Conservation (phyloP, 164 flowering plant species). For the Annona cherimola region DNA sequence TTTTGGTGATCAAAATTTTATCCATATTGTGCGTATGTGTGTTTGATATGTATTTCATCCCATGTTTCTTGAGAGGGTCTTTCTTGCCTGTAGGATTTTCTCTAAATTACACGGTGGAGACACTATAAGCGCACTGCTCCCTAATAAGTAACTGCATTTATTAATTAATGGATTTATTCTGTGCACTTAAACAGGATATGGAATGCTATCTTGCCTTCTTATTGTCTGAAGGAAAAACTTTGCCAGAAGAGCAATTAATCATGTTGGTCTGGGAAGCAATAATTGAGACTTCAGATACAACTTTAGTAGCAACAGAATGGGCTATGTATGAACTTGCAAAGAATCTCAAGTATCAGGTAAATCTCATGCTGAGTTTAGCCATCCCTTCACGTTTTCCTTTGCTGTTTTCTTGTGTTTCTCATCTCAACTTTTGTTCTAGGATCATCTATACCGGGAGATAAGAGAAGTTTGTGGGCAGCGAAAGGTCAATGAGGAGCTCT, state of each 20-base stretch:
- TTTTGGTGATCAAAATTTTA: not conserved
- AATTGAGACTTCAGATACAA: constrained; percentile 79
- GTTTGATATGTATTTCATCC: not conserved
- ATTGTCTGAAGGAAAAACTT: constrained; percentile 49
- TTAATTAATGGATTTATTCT: not conserved
- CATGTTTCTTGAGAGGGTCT: not conserved
- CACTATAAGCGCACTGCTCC: not conserved
- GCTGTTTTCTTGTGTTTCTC: not conserved
- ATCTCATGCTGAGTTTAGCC: not conserved
- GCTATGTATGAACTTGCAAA: constrained; percentile 86
- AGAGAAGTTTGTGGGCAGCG: constrained; percentile 51
- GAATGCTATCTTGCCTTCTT: constrained; percentile 54
- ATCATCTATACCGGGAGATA: constrained; percentile 48
- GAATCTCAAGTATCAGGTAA: constrained; percentile 53
- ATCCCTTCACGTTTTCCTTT: not conserved
- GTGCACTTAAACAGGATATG: constrained; percentile 31
- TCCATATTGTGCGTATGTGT: not conserved
- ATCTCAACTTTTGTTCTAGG: constrained; percentile 27
- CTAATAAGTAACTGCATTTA: too few species aligned
- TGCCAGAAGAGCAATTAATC: constrained; percentile 46
- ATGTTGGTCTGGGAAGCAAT: constrained; percentile 83
- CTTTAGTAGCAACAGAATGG: constrained; percentile 81
- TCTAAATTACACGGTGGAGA: not conserved
- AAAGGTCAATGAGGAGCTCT: constrained; percentile 55
- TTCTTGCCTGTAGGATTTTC: not conserved